Conservation (phyloP, 371 early-diverging fungal genomes). For the Rhizomucor pusillus region DNA sequence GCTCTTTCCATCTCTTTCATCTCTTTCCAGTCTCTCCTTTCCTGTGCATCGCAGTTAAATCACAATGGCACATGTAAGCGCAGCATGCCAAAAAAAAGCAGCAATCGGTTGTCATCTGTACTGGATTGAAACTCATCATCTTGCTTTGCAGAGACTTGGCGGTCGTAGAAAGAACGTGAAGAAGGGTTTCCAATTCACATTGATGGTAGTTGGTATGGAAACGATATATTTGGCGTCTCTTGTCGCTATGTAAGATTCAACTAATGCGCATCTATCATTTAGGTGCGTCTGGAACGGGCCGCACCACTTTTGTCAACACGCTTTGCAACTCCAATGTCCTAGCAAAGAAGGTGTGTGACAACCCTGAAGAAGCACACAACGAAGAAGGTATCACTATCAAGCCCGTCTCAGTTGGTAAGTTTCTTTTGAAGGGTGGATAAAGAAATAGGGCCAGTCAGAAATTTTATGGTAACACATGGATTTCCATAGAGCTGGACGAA, state of each 20-base stretch:
- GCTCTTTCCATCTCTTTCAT: slow-evolving; percentile 2
- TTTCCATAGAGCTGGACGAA: slow-evolving; percentile 84
- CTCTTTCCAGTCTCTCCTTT: background rate
- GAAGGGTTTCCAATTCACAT: slow-evolving; percentile 93
- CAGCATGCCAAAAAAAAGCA: background rate
- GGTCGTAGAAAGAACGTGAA: slow-evolving; percentile 93
- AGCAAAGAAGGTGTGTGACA: slow-evolving; percentile 65
- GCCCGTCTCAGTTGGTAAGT: slow-evolving; percentile 62
- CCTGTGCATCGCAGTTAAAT: background rate
- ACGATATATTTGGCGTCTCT: background rate
- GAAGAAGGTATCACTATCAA: slow-evolving; percentile 92
- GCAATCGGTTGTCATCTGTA: too few species aligned
- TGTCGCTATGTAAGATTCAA: background rate
- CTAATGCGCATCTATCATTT: slow-evolving; percentile 1
- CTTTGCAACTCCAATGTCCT: slow-evolving; percentile 82
- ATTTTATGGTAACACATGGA: background rate
- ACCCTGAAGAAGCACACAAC: slow-evolving; percentile 84
- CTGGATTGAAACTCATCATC: background rate
- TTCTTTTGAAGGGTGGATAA: background rate
- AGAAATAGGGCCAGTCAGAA: background rate
- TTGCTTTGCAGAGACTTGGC: slow-evolving; percentile 40
- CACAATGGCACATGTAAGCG: slow-evolving; percentile 16
- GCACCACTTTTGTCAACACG: slow-evolving; percentile 98
- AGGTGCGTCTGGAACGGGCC: slow-evolving; percentile 95
- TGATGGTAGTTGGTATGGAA: slow-evolving; percentile 93